phyloP scores from a whole-genome alignment of 805 yeast species.

The Zygoascus bituminiphila region DNA sequence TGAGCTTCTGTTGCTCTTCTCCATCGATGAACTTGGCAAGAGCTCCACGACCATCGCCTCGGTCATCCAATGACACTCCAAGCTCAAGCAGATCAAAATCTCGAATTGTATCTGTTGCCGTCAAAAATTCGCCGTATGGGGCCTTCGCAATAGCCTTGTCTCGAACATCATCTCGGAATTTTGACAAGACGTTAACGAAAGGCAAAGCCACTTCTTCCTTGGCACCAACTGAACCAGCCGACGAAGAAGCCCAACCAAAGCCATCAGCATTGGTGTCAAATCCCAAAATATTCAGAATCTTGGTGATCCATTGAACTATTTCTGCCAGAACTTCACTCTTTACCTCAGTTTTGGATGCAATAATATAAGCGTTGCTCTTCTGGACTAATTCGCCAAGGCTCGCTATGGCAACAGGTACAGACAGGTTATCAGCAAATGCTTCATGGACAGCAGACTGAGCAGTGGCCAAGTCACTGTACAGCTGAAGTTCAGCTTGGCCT shows the following conservation, averaged over 20 bases:
- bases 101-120: constrained; percentile 69
- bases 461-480: constrained; percentile 41
- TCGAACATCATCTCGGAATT: constrained; percentile 78
- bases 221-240: constrained; percentile 28
- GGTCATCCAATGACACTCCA: constrained; percentile 84
- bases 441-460: constrained; percentile 57
- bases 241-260: constrained; percentile 65
- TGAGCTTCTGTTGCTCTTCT: constrained; percentile 58
- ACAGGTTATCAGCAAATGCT: constrained; percentile 82
- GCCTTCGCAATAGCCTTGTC: constrained; percentile 58
- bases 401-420: constrained; percentile 70
- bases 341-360: constrained; percentile 40
- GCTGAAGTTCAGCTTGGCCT: constrained; percentile 43
- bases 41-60: constrained; percentile 69
- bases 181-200: constrained; percentile 65
- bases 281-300: constrained; percentile 65
- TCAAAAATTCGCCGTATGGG: constrained; percentile 44
- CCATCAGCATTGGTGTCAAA: constrained; percentile 60
- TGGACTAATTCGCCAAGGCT: constrained; percentile 60
- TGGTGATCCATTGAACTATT: constrained; percentile 60
- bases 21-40: constrained; percentile 70
- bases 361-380: constrained; percentile 62
- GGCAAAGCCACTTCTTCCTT: constrained; percentile 71
- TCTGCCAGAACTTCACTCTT: constrained; percentile 60
- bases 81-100: constrained; percentile 60